Evolutionary conservation across 2,329 filamentous ascomycete species (phyloP), one percentile per base, ranked within the genome.

Genomic region (Tricladium varicosporioides): DNA sequence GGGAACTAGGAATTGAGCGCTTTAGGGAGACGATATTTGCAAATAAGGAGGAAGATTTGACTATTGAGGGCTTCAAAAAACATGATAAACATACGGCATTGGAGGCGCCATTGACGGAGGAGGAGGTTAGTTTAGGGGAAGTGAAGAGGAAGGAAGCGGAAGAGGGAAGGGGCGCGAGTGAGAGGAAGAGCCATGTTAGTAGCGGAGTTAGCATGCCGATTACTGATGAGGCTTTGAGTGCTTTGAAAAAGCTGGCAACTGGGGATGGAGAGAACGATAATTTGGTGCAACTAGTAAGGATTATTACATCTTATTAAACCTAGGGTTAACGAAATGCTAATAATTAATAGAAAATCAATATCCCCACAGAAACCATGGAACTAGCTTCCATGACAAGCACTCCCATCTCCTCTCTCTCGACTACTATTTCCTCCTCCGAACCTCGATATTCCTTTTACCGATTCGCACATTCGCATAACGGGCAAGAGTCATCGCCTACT

Each of bases 361-460:
- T 85, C 13, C 75, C 82, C 2, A 83, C 80, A 27, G 90, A 94
- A 74, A 81, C 79, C 2, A 80, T 93, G 63, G 83, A 87, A 67
- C 79, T 93, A 10, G 84, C 80, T 2, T 76, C 78, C 1, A 72
- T 73, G 9, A 72, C 76, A 0, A 78, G 81, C 1, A 76, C 80
- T 15, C 78, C 80, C 5, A 82, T 90, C 19, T 62, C 76, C 18
- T 80, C 84, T 33, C 80, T 93, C 4, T 74, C 81, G 0, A 69
- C 73, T 3, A 73, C 75, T 18, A 90, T 95, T 60, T 87, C 87
- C 5, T 63, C 79, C 9, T 80, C 78, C 16, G 87, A 91, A 71
- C 90, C 90, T 4, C 81, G 90, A 45, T 93, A 91, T 71, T 87
- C 86, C 5, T 91, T 94, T 70, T 94, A 87, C 77, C 81, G 86